These are phyloP conservation scores for Tulasnella sp. DNA, from an alignment of 768 basidiomycete species.

Conservation along the genomic window DNA sequence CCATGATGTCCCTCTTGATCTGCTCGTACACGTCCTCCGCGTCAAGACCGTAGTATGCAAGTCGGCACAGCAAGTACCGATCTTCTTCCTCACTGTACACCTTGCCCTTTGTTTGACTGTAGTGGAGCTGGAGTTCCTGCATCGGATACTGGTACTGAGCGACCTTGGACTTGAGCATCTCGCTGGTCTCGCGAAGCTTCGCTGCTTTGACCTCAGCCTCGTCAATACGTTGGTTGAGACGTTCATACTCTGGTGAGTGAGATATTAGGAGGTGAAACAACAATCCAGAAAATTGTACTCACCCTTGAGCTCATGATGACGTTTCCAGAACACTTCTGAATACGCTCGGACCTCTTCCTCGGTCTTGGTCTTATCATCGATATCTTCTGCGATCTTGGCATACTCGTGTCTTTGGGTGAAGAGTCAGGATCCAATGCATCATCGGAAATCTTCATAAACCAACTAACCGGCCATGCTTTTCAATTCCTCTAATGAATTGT, in stretches of 20 bases:
- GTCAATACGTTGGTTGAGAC: slow-evolving; percentile 69
- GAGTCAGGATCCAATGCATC: background rate
- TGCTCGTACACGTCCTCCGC: slow-evolving; percentile 82
- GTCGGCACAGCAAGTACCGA: slow-evolving; percentile 78
- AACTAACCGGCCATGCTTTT: slow-evolving; percentile 65
- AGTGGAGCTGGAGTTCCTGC: slow-evolving; percentile 93
- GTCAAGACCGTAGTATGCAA: slow-evolving; percentile 83
- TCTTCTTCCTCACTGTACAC: slow-evolving; percentile 96
- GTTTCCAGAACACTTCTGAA: slow-evolving; percentile 72
- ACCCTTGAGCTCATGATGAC: slow-evolving; percentile 78
- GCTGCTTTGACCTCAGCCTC: slow-evolving; percentile 85
- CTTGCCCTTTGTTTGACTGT: slow-evolving; percentile 92
- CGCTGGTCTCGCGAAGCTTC: slow-evolving; percentile 68
- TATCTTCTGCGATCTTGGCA: slow-evolving; percentile 54
- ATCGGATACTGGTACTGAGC: slow-evolving; percentile 75
- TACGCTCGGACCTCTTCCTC: slow-evolving; percentile 67
- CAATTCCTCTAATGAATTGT: slow-evolving; percentile 70
- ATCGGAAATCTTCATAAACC: background rate
- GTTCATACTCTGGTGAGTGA: slow-evolving; percentile 47
- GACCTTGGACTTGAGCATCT: slow-evolving; percentile 72
- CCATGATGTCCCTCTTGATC: slow-evolving; percentile 91
- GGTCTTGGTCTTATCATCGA: slow-evolving; percentile 76
- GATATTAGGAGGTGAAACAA: background rate
- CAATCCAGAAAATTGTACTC: slow-evolving; percentile 19
- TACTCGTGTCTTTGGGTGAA: slow-evolving; percentile 21